These are phyloP conservation scores for Sporormia fimetaria DNA, from an alignment of 495 filamentous ascomycete species.

Conservation along the genomic window DNA sequence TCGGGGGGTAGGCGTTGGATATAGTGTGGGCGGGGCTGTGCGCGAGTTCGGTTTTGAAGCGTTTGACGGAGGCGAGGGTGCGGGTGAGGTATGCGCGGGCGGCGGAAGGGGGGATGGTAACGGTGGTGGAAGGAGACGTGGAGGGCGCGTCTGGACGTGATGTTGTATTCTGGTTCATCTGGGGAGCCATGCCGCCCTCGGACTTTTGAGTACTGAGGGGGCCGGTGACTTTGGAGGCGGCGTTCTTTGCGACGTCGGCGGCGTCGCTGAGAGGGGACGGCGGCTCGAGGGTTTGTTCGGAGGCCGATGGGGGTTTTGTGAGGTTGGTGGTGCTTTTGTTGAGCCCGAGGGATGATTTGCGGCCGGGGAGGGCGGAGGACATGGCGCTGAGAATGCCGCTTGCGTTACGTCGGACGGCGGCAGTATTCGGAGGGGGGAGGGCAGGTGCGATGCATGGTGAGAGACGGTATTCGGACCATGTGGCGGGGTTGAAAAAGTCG, in stretches of 20 bases:
- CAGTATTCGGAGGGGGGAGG: conserved; percentile 36
- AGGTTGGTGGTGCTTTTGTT: conserved; percentile 4
- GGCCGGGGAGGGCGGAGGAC: conserved; percentile 25
- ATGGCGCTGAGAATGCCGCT: conserved; percentile 40
- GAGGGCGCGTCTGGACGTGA: conserved; percentile 32
- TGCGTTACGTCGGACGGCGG: conserved; percentile 18
- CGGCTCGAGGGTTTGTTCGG: conserved; percentile 4
- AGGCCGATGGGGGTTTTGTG: not conserved
- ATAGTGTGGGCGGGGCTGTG: conserved; percentile 48
- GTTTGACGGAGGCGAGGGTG: conserved; percentile 56
- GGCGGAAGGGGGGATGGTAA: conserved; percentile 39
- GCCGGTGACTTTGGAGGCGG: conserved; percentile 18
- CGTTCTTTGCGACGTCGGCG: conserved; percentile 18
- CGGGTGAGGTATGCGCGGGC: conserved; percentile 65
- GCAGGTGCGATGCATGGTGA: conserved; percentile 64
- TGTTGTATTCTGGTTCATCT: conserved; percentile 21
- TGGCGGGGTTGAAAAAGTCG: conserved; percentile 70
- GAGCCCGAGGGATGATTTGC: conserved; percentile 22
- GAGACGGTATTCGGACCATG: conserved; percentile 68
- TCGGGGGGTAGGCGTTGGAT: conserved; percentile 64
- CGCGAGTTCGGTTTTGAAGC: conserved; percentile 62
- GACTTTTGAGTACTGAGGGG: too few relatives aligned
- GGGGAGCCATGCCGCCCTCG: conserved; percentile 12
- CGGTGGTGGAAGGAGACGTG: conserved; percentile 31
- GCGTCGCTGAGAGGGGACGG: conserved; percentile 5